Conservation (phyloP, 139 green algal genomes). For the Diplosphaera chodatii region DNA sequence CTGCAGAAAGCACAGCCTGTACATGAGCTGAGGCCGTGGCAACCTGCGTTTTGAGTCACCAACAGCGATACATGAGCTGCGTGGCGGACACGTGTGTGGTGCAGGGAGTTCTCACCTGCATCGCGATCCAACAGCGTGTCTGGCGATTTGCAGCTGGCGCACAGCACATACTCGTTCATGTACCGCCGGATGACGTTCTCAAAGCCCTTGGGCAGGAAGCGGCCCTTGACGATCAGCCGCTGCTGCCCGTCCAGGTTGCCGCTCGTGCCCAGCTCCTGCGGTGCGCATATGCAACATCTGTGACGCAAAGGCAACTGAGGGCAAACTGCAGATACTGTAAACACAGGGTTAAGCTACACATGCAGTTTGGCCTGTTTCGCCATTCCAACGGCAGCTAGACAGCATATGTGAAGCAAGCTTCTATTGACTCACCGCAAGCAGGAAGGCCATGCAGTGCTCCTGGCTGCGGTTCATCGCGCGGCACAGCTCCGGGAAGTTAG, state of each 20-base stretch:
- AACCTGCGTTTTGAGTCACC: too few relatives aligned
- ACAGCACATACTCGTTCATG: slow-evolving; percentile 98
- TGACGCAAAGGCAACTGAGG: too few relatives aligned
- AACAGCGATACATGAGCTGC: too few relatives aligned
- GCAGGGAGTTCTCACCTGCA: slow-evolving; percentile 24
- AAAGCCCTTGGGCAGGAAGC: slow-evolving; percentile 97
- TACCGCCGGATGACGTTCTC: slow-evolving; percentile 95
- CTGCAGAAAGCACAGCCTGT: too few relatives aligned
- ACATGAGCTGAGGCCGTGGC: too few relatives aligned
- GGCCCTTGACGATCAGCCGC: slow-evolving; percentile 92
- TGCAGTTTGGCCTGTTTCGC: too few relatives aligned
- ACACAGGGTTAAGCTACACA: too few relatives aligned
- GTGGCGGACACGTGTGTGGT: too few relatives aligned
- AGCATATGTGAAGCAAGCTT: background rate
- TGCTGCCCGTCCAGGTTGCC: slow-evolving; percentile 89
- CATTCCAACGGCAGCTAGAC: too few relatives aligned
- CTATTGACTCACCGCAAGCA: background rate
- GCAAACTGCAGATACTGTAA: too few relatives aligned
- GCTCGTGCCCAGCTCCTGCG: slow-evolving; percentile 83
- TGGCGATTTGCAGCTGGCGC: slow-evolving; percentile 90
- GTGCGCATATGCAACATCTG: too few relatives aligned
- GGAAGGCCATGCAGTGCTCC: background rate
- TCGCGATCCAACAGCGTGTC: slow-evolving; percentile 93
- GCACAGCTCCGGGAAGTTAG: slow-evolving; percentile 99
- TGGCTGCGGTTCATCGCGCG: slow-evolving; percentile 76